phyloP scores from a whole-genome alignment of 495 filamentous ascomycete genomes.

The Penicillium bovifimosum region DNA sequence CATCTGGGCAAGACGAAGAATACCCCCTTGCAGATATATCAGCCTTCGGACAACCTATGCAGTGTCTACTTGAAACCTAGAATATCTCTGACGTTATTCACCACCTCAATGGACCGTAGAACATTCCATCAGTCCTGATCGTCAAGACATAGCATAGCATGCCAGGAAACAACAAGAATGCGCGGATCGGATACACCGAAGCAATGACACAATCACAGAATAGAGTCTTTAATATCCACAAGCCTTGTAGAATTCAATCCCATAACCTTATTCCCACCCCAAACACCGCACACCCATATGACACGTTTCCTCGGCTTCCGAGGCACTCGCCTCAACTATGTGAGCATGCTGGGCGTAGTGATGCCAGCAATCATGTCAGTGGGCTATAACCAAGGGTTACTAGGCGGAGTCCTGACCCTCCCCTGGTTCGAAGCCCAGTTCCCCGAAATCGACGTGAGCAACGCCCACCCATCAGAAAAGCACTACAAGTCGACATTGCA shows the following conservation, averaged over 20 bases:
- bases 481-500: conserved; percentile 13
- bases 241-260: neutral
- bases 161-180: neutral
- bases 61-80: neutral
- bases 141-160: neutral
- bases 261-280: neutral
- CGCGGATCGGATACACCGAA: neutral
- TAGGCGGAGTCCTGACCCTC: conserved; percentile 27
- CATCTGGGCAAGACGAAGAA: neutral
- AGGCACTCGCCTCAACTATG: conserved; percentile 21
- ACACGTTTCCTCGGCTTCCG: conserved; percentile 14
- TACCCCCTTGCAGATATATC: neutral
- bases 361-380: conserved; percentile 37
- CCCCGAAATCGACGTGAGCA: conserved; percentile 34
- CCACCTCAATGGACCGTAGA: neutral
- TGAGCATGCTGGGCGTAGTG: conserved; percentile 15
- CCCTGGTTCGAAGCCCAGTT: conserved; percentile 35
- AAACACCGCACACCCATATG: conserved; percentile 1
- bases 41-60: neutral
- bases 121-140: neutral
- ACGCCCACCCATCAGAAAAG: conserved; percentile 19
- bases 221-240: neutral
- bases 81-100: neutral
- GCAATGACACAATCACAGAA: neutral
- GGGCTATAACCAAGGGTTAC: conserved; percentile 40